phyloP scores from a whole-genome alignment of 2,329 filamentous ascomycete genomes.

The Fusarium poae region DNA sequence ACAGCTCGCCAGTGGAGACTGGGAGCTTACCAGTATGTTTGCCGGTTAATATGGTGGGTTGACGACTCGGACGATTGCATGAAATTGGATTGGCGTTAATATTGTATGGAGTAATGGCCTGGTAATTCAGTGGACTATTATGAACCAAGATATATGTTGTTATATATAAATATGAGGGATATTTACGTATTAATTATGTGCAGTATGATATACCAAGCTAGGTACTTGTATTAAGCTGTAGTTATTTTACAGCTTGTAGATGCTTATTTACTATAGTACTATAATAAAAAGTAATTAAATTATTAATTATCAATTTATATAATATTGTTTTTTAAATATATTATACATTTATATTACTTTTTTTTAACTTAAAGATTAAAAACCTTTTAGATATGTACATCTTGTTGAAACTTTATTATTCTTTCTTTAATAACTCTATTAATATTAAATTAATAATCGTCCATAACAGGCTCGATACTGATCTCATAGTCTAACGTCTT shows the following conservation, averaged over 20 bases:
- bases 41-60: slow-evolving; percentile 30
- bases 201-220: too few species aligned
- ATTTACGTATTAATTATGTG: not conserved
- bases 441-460: not conserved
- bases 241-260: not conserved
- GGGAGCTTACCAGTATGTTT: slow-evolving; percentile 50
- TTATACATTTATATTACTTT: too few species aligned
- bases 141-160: slow-evolving; percentile 16
- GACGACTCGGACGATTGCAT: slow-evolving; percentile 23
- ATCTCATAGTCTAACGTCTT: slow-evolving; percentile 30
- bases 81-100: slow-evolving; percentile 33
- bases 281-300: too few species aligned
- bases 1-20: slow-evolving; percentile 48
- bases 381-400: too few species aligned
- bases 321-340: too few species aligned
- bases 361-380: too few species aligned
- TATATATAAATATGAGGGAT: slow-evolving; percentile 5
- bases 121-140: slow-evolving; percentile 14
- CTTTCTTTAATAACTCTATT: not conserved
- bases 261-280: too few species aligned
- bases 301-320: too few species aligned
- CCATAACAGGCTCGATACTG: slow-evolving; percentile 21
- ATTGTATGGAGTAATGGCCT: slow-evolving; percentile 37
- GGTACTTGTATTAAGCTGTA: not conserved
- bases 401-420: too few species aligned